Evolutionary conservation across 192 early-diverging fungal species (phyloP), one percentile per base, ranked within the genome.

Genomic region (Podila epigama): DNA sequence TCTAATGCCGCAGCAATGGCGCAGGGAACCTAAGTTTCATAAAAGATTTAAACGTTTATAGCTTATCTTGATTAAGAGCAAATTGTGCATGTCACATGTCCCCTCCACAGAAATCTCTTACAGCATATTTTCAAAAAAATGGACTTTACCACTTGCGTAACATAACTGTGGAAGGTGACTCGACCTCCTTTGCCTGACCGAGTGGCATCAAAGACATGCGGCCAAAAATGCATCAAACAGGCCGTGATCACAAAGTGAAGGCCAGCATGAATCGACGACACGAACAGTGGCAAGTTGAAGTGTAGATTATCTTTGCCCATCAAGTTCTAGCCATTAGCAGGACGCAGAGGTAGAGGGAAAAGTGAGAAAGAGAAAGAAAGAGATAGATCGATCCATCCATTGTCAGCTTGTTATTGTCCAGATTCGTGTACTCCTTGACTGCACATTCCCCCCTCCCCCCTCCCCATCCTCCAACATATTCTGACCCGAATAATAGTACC

Each of bases 1-100:
- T 96, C 94, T 27, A 94, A 62, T 18, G 92, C 92, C 25, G 94
- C 91, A 7, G 92, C 87, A 16, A 92, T 63, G 12, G 90, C 93
- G 69, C 89, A 90, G 9, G 92, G 92, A 13, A 92, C 64, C 59
- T 82, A 52, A 85, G n/a, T n/a, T n/a, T n/a, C n/a, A n/a, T n/a
- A n/a, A n/a, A n/a, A n/a, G n/a, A n/a, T n/a, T n/a, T n/a, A n/a
- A n/a, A n/a, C n/a, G n/a, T n/a, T n/a, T n/a, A n/a, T n/a, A n/a
- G n/a, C n/a, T n/a, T n/a, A n/a, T n/a, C n/a, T n/a, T n/a, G n/a
- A n/a, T n/a, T n/a, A n/a, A n/a, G n/a, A n/a, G n/a, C n/a, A n/a
- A n/a, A n/a, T n/a, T n/a, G 41, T 42, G 41, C n/a, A 57, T 20
- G 3, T 13, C 22, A 36, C 27, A 22, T 37, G 37, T 37, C 29